phyloP scores from a whole-genome alignment of 768 basidiomycete genomes.

The Lentinus tigrinus region DNA sequence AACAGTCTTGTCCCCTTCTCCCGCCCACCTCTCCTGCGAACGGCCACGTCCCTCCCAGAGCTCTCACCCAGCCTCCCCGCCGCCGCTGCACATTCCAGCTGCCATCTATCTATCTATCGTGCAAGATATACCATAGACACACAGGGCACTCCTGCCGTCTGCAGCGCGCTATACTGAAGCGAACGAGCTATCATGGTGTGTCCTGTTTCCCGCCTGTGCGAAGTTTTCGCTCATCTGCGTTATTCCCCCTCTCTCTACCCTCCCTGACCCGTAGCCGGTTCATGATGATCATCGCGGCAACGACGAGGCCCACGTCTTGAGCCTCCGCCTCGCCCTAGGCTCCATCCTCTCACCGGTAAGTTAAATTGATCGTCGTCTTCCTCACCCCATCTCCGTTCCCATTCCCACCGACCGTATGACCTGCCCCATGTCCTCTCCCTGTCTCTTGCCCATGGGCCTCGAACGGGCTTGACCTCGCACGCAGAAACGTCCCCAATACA shows the following conservation, averaged over 20 bases:
- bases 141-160: background rate
- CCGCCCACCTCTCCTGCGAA: background rate
- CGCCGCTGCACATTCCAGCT: background rate
- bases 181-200: conserved; percentile 8
- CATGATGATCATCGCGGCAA: conserved; percentile 24
- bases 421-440: background rate
- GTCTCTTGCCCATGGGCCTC: conserved; percentile 2
- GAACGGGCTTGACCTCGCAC: conserved; percentile 4
- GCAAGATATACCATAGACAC: background rate
- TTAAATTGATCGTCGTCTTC: conserved; percentile 7
- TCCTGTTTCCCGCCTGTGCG: background rate
- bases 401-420: conserved; percentile 4
- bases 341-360: conserved; percentile 61
- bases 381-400: background rate
- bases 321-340: conserved; percentile 53
- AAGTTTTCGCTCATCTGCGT: background rate
- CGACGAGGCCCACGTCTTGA: conserved; percentile 28
- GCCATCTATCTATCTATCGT: background rate
- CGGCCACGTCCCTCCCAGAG: background rate
- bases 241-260: background rate
- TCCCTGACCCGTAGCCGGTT: conserved; percentile 10
- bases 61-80: background rate
- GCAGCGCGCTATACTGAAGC: background rate
- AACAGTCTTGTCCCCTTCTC: background rate
- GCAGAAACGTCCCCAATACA: conserved; percentile 25